Evolutionary conservation across 2,329 filamentous ascomycete genomes (phyloP).

Genomic region (Alternaria triticina): DNA sequence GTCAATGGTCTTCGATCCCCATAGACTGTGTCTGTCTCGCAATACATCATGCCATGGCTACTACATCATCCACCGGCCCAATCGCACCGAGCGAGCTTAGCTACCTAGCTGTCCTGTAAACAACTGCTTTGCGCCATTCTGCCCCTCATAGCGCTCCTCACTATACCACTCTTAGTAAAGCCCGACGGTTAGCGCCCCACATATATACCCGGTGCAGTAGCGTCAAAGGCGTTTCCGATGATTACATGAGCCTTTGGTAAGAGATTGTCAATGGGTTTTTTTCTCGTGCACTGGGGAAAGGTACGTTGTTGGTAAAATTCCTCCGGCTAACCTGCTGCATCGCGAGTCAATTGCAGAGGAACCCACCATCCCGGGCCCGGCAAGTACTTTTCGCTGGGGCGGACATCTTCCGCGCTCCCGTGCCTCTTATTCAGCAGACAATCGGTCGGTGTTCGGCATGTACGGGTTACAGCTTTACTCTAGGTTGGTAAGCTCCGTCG

Average conservation of each 20-base stretch:
- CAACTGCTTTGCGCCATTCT: not conserved
- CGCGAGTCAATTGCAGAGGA: not conserved
- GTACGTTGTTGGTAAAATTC: not conserved
- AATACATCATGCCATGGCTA: not conserved
- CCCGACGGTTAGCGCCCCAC: not conserved
- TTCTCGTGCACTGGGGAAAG: not conserved
- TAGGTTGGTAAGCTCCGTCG: slow-evolving; percentile 1
- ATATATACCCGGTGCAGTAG: slow-evolving; percentile 6
- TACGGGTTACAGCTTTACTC: not conserved
- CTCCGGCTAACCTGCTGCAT: not conserved
- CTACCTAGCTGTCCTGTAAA: not conserved
- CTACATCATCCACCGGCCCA: not conserved
- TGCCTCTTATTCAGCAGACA: not conserved
- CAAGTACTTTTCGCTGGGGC: not conserved
- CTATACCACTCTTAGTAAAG: not conserved
- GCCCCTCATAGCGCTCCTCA: not conserved
- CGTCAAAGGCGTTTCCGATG: slow-evolving; percentile 5
- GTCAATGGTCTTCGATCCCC: not conserved
- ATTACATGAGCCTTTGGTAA: slow-evolving; percentile 15
- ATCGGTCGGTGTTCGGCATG: not conserved
- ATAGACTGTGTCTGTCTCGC: not conserved
- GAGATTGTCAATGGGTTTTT: slow-evolving; percentile 1
- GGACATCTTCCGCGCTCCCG: not conserved
- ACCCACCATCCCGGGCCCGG: not conserved
- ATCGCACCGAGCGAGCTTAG: not conserved